phyloP scores from a whole-genome alignment of 805 yeast genomes.

The Metschnikowia cubensis region DNA sequence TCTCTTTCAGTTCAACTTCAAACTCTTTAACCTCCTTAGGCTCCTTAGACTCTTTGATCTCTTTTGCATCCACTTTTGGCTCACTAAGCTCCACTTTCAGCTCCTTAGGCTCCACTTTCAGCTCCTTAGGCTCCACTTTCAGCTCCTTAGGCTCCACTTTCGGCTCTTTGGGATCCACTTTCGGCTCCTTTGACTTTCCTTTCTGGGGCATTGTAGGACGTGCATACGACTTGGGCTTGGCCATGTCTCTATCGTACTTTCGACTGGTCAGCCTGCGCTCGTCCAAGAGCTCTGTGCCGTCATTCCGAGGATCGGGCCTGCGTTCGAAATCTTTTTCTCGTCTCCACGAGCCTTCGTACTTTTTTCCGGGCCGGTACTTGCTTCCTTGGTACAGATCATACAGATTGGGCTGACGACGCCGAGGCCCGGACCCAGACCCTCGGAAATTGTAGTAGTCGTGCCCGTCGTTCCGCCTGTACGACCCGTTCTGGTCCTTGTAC shows the following conservation, averaged over 20 bases:
- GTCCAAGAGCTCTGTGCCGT: slow-evolving; percentile 1
- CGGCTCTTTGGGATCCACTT: too few species aligned
- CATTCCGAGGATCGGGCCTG: not conserved
- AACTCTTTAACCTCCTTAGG: too few species aligned
- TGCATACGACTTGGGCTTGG: too few species aligned
- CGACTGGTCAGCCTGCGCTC: slow-evolving; percentile 12
- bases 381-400: slow-evolving; percentile 15
- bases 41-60: too few species aligned
- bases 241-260: slow-evolving; percentile 5
- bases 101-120: too few species aligned
- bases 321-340: slow-evolving; percentile 4
- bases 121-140: too few species aligned
- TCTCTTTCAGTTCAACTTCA: not conserved
- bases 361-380: slow-evolving; percentile 11
- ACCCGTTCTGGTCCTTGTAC: not conserved
- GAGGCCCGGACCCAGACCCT: slow-evolving; percentile 1
- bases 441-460: slow-evolving; percentile 14
- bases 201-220: not conserved
- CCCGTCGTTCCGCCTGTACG: slow-evolving; percentile 7
- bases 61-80: too few species aligned
- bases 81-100: too few species aligned
- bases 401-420: slow-evolving; percentile 5
- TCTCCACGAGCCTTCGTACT: not conserved
- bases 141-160: too few species aligned
- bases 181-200: too few species aligned